Base-by-base conservation (phyloP, 257 asterid genomes). In the Lithospermum erythrorhizon region DNA sequence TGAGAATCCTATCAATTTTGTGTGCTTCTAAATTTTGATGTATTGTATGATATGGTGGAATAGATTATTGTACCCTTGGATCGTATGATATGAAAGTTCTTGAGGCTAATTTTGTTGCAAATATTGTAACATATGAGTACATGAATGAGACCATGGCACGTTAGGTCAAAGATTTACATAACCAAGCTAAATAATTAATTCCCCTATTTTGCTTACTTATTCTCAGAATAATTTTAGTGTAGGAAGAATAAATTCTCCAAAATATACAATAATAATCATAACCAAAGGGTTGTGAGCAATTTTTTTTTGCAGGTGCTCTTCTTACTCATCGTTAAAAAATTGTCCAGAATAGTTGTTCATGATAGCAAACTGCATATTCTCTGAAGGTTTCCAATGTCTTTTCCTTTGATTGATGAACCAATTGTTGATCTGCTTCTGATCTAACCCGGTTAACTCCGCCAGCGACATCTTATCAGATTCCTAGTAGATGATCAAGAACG, bases 331-430 rank as follows among this genome's bases (percentile, higher is more conserved):
- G 22, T 78, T 57, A 62, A 74, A 80, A 72, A 80, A 78, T 54
- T 81, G 90, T 16, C 80, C 85, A 30, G 49, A 85, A 81, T 23
- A 81, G 78, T 81, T 82, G 66, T 79, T 90, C 93, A 91, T 91
- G 67, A 85, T 81, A 24, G 98, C 95, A 63, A 87, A 61, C 64
- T 88, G 98, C 90, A 91, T 91, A 55, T 84, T 90, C 98, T 21
- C 49, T 13, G 95, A 85, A 18, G 98, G 96, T 45, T 82, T 91
- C 98, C 98, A 91, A 59, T 91, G 95, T 41, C 98, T 66, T 73
- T 91, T 91, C 82, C 98, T 79, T 62, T 91, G 98, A 66, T 90
- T 90, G 47, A 90, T 87, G 76, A 90, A 90, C 98, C 98, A 90
- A 57, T 90, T 90, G 78, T 83, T 90, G 25, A 90, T 90, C 78